Percentiles rank a stretch among this genome's conserved stretches.
Evolutionary conservation across 1,284 basidiomycete genomes (phyloP).

Genomic region (Dichomitus squalens): DNA sequence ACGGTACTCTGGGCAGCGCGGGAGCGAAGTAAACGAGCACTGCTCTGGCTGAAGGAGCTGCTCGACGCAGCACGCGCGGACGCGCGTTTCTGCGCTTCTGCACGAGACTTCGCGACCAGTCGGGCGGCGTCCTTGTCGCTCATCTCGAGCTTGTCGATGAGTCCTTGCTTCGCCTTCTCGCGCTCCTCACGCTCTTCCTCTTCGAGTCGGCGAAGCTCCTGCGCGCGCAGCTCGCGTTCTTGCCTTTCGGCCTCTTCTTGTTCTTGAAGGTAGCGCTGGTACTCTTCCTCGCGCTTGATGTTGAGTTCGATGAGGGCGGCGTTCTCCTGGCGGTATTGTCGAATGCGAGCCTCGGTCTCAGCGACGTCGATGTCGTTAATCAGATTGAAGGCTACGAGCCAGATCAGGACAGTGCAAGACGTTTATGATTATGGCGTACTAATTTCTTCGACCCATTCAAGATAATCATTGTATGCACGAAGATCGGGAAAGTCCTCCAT

Average conservation of each 20-base stretch:
- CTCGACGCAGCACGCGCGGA: constrained; percentile 54
- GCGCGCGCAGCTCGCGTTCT: constrained; percentile 74
- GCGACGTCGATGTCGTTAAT: constrained; percentile 90
- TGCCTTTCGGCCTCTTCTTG: constrained; percentile 74
- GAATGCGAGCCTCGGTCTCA: constrained; percentile 84
- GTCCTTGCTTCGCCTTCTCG: constrained; percentile 71
- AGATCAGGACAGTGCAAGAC: neutral
- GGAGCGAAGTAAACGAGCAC: constrained; percentile 54
- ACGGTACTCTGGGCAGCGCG: constrained; percentile 58
- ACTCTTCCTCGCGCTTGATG: constrained; percentile 74
- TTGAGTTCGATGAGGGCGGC: constrained; percentile 80
- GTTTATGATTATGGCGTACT: constrained; percentile 51
- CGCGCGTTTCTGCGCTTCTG: constrained; percentile 60
- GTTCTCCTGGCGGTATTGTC: constrained; percentile 80
- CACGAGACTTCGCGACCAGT: constrained; percentile 70
- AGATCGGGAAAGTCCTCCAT: constrained; percentile 87
- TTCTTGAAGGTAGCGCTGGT: constrained; percentile 67
- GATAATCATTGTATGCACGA: constrained; percentile 92
- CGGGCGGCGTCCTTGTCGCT: constrained; percentile 69
- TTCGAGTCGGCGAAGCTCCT: constrained; percentile 67
- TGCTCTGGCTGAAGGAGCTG: constrained; percentile 44
- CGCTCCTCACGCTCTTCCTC: constrained; percentile 78
- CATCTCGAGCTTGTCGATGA: constrained; percentile 81
- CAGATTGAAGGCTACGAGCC: constrained; percentile 85
- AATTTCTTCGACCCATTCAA: constrained; percentile 96